Conservation (phyloP, 2,329 filamentous ascomycete genomes). For the Aspergillus sp. region DNA sequence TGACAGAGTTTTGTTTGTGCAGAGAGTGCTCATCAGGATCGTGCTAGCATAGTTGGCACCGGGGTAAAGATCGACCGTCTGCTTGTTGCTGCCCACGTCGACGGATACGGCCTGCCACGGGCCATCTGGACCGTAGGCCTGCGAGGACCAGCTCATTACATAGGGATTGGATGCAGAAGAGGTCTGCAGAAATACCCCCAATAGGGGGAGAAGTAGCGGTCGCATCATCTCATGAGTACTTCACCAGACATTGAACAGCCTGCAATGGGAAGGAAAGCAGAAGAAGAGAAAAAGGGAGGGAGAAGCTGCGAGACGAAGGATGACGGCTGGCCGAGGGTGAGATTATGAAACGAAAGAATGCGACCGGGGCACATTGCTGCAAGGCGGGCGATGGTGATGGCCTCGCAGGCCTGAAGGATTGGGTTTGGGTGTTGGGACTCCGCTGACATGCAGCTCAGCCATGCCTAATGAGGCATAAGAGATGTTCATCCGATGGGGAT, state of each 20-base stretch:
- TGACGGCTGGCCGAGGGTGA: not conserved
- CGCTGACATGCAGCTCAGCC: not conserved
- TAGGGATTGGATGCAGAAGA: slow-evolving; percentile 12
- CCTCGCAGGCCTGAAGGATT: not conserved
- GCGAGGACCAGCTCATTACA: slow-evolving; percentile 21
- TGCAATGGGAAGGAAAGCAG: not conserved
- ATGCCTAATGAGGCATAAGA: not conserved
- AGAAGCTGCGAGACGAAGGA: not conserved
- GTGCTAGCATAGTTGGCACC: slow-evolving; percentile 18
- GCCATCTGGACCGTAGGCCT: slow-evolving; percentile 28
- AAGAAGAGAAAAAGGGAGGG: not conserved
- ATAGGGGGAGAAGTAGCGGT: slow-evolving; percentile 1
- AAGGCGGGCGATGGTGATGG: not conserved
- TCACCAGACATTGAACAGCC: not conserved
- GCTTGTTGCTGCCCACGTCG: slow-evolving; percentile 18
- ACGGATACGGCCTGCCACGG: slow-evolving; percentile 31
- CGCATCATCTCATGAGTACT: slow-evolving; percentile 3
- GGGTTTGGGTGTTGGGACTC: not conserved
- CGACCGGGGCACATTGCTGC: too few species aligned
- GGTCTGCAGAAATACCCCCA: not conserved
- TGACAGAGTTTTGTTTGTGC: slow-evolving; percentile 18
- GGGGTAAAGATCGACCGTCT: slow-evolving; percentile 23
- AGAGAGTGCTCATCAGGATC: slow-evolving; percentile 20
- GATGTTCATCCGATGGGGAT: not conserved
- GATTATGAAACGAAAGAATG: not conserved